phyloP scores from a whole-genome alignment of 1,284 basidiomycete genomes.

The Ustilago nuda region DNA sequence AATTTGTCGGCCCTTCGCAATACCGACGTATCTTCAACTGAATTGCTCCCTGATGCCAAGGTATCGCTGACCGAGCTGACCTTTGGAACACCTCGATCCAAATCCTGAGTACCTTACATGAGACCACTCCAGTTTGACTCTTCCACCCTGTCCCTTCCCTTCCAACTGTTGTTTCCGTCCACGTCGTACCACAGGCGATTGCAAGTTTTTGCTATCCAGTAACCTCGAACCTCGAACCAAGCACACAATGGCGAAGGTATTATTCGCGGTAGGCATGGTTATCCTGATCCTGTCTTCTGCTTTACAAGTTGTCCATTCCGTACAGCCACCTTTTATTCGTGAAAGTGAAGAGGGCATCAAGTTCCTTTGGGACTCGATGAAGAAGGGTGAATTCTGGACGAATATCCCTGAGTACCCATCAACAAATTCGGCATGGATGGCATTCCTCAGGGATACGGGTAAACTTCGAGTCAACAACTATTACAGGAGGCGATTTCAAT shows the following conservation, averaged over 20 bases:
- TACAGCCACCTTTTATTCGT: neutral
- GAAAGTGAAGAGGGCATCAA: constrained; percentile 1
- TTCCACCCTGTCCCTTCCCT: no score
- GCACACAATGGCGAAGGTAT: neutral
- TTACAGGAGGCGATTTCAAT: neutral
- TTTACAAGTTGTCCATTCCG: neutral
- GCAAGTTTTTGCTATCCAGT: no score
- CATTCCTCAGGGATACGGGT: neutral
- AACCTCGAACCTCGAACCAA: no score
- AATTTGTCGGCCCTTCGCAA: no score
- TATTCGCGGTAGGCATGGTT: neutral
- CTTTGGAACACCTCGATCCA: no score
- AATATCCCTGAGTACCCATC: neutral
- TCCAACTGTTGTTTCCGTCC: no score
- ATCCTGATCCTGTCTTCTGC: neutral
- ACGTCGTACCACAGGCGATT: no score
- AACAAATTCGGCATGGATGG: neutral
- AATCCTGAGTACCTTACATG: no score
- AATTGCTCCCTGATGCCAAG: no score
- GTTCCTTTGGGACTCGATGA: constrained; percentile 6
- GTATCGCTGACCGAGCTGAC: no score
- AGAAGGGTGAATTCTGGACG: neutral
- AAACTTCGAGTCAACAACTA: neutral
- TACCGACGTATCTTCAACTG: no score
- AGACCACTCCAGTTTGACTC: no score